Conservation (phyloP, 371 early-diverging fungal genomes). For the Mortierella sp. region DNA sequence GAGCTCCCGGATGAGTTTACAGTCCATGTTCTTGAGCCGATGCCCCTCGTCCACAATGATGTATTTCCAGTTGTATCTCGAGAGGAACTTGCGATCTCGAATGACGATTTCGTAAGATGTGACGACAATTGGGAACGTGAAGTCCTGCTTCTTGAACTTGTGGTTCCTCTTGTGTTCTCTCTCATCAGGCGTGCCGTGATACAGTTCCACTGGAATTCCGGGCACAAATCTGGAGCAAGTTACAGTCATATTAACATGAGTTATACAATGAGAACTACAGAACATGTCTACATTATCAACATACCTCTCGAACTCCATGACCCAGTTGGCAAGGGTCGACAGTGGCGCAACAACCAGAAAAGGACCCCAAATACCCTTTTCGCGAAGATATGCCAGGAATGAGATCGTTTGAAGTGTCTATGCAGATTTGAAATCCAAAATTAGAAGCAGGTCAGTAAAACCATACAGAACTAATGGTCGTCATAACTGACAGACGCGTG, state of each 20-base stretch:
- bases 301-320: conserved; percentile 91
- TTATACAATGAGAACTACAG: background rate
- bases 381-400: conserved; percentile 87
- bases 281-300: no score
- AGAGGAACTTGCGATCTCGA: conserved; percentile 81
- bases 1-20: conserved; percentile 88
- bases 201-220: conserved; percentile 86
- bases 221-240: conserved; percentile 79
- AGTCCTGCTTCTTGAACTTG: conserved; percentile 67
- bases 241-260: no score
- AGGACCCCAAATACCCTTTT: conserved; percentile 91
- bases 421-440: background rate
- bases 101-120: conserved; percentile 95
- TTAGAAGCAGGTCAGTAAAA: background rate
- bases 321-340: conserved; percentile 98
- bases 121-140: conserved; percentile 82
- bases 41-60: conserved; percentile 97
- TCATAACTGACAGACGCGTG: no score
- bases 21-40: conserved; percentile 94
- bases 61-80: conserved; percentile 85
- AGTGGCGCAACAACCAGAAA: conserved; percentile 97
- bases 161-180: conserved; percentile 82
- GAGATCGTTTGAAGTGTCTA: conserved; percentile 97
- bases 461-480: no score
- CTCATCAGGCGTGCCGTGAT: conserved; percentile 89